Base-by-base conservation (phyloP, 768 basidiomycete species). In the Cystoderma amianthinum region DNA sequence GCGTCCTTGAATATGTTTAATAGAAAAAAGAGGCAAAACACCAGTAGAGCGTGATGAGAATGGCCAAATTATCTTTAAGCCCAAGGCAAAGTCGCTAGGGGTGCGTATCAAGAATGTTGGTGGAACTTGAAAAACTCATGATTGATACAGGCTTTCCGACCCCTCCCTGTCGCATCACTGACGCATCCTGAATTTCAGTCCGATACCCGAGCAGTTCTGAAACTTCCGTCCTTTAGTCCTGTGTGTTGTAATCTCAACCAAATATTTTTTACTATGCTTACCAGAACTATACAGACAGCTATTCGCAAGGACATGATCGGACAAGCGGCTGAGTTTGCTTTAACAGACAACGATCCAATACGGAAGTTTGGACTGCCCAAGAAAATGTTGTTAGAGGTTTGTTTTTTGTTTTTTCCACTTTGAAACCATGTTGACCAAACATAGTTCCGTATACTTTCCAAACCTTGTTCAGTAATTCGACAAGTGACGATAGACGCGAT, bases 381-480 rank as follows among this genome's bases (percentile, higher is more conserved):
- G 47, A 78, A 74, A 43, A 51, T 88, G 44, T 61, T 82, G 21
- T 62, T 87, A 39, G 90, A 92, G 67, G 88, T 88, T 32, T 16
- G 74, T 22, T 17, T n/a, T 12, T 21, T n/a, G 38, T 22, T 15
- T 13, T 38, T 43, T 19, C 5, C 20, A 4, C 13, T 12, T 32
- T 36, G 32, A 17, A 10, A 39, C 30, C 11, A 9, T 32, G 21
- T 13, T 32, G 25, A 44, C 12, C 20, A 20, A 22, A 19, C 41
- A 19, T 48, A 89, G 82, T 87, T 77, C 54, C 72, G 79, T 16
- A 61, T 93, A 33, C 70, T 93, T 5, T 76, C 80, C 1, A 68
- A 69, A 41, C 85, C 89, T 0, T 82, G 73, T 35, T 80, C 86
- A 0, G 80, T 94, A 3, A 67, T 91, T 4, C 75, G 91, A 32